These are phyloP conservation scores for Cardiosporidium cionae DNA, from an alignment of 169 alveolate species.

Conservation along the genomic window DNA sequence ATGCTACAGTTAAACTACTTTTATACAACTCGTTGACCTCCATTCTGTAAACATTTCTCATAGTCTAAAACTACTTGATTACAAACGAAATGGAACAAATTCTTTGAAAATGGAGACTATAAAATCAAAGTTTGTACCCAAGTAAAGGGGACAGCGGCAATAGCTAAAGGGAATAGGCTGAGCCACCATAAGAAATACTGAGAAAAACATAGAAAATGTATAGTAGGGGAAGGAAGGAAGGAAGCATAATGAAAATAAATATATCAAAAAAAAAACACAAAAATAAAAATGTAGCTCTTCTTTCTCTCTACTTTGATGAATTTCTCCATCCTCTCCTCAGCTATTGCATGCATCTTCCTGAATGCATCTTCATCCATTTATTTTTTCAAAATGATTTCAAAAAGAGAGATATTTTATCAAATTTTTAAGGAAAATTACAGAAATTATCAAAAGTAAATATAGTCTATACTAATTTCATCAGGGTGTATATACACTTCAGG, in stretches of 20 bases:
- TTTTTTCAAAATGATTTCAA: too few relatives aligned
- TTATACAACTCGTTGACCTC: too few relatives aligned
- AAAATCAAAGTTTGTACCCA: too few relatives aligned
- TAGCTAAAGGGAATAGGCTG: slow-evolving; percentile 31
- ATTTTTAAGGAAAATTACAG: too few relatives aligned
- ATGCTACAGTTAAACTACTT: too few relatives aligned
- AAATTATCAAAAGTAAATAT: background rate
- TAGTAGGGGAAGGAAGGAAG: background rate
- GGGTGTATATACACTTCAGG: background rate
- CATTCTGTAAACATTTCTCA: too few relatives aligned
- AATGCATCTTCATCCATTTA: background rate
- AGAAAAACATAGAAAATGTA: background rate
- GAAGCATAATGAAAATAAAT: background rate
- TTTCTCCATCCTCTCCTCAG: background rate
- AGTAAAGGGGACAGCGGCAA: too few relatives aligned
- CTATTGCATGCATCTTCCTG: background rate
- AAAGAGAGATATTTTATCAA: too few relatives aligned
- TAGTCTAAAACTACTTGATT: too few relatives aligned
- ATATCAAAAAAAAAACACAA: background rate
- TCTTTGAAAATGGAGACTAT: too few relatives aligned
- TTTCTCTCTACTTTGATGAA: background rate
- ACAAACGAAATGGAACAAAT: too few relatives aligned
- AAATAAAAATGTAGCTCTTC: background rate
- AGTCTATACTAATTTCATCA: background rate
- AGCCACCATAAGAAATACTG: slow-evolving; percentile 43